Conservation (phyloP, 495 filamentous ascomycete genomes). For the Aspergillus campestris region DNA sequence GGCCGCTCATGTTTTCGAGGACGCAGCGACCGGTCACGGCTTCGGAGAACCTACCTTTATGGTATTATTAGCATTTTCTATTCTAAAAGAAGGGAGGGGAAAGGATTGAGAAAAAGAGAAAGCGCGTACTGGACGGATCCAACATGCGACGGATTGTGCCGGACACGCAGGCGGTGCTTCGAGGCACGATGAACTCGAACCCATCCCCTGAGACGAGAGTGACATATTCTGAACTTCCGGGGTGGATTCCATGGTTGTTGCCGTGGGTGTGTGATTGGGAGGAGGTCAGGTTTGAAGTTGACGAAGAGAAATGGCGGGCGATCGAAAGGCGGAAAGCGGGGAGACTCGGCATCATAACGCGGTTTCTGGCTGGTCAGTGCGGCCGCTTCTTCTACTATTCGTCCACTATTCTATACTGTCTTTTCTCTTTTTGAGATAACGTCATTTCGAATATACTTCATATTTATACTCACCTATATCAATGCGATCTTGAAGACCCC, state of each 20-base stretch:
- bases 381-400: no score
- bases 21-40: slow-evolving; percentile 53
- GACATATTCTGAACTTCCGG: slow-evolving; percentile 47
- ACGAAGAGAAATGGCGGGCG: background rate
- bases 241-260: slow-evolving; percentile 14
- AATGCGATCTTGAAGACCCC: no score
- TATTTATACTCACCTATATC: no score
- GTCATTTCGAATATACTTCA: no score
- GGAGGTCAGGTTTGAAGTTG: background rate
- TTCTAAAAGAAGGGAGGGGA: background rate
- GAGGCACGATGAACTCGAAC: slow-evolving; percentile 78
- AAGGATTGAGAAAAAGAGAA: background rate
- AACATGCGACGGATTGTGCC: slow-evolving; percentile 80
- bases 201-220: slow-evolving; percentile 82
- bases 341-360: background rate
- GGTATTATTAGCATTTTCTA: background rate
- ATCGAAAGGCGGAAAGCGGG: background rate
- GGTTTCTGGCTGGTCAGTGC: no score
- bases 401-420: no score
- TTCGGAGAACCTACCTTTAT: slow-evolving; percentile 62
- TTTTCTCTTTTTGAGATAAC: no score
- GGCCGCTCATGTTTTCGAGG: slow-evolving; percentile 69
- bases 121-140: slow-evolving; percentile 58
- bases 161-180: slow-evolving; percentile 65
- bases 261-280: slow-evolving; percentile 3